Evolutionary conservation across 108 stramenopile species (phyloP).

Genomic region (Pseudonitzschia multistriata): DNA sequence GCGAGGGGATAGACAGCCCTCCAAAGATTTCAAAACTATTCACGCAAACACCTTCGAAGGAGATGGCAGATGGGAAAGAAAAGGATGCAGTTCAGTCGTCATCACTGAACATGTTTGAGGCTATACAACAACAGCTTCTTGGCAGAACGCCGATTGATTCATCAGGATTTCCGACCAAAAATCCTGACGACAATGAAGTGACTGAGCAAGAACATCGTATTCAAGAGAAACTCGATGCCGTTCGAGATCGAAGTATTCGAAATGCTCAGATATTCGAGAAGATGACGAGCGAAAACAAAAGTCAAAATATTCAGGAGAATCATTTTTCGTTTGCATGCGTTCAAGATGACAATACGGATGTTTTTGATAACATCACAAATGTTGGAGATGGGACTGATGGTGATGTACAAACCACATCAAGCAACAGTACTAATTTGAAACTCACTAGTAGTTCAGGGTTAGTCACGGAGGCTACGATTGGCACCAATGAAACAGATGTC

Average conservation of each 20-base stretch:
- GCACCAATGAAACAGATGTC: background rate
- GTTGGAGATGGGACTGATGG: too few species aligned
- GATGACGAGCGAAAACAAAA: background rate
- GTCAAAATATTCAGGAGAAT: background rate
- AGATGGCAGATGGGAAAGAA: background rate
- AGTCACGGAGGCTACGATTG: background rate
- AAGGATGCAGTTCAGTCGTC: too few species aligned
- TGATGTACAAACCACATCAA: background rate
- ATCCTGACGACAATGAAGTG: background rate
- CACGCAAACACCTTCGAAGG: background rate
- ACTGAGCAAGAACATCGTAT: background rate
- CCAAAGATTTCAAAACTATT: background rate
- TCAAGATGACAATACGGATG: too few species aligned
- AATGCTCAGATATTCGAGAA: constrained; percentile 2
- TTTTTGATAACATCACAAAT: too few species aligned
- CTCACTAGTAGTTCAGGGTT: background rate
- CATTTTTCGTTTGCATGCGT: background rate
- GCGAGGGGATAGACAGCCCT: background rate
- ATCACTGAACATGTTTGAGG: constrained; percentile 3
- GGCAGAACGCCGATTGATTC: background rate
- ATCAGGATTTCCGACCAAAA: background rate
- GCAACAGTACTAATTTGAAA: background rate
- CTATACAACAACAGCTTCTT: background rate
- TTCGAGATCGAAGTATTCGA: constrained; percentile 3
- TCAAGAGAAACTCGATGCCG: constrained; percentile 14